Evolutionary conservation across 129 eudicot species (phyloP), one percentile per base, ranked within the genome.

Genomic region (Escallonia rubra): DNA sequence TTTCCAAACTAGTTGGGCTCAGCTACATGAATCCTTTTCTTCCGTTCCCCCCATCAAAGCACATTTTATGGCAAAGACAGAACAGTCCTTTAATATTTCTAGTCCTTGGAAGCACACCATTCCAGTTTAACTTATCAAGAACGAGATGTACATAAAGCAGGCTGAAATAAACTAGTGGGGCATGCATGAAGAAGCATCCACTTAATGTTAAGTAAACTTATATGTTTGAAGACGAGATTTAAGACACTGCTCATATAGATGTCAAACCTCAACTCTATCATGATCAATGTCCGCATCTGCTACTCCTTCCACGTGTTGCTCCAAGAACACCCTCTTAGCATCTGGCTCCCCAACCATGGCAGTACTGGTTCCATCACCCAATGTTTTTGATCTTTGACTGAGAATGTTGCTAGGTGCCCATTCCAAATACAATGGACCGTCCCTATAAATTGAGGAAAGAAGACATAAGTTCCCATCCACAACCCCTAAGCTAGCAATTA

Each of bases 361-460:
- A 69, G 67, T 51, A 13, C 68, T 74, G 2, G 63, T 74, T 66
- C 69, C 66, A 61, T 76, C 87, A 63, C 12, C 73, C 57, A 70
- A 23, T 52, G 70, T 8, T 40, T 46, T 53, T 48, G 67, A 53
- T 67, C 64, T 61, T 70, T 56, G 89, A 80, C 78, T 65, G 0
- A 94, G 78, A 65, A 94, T 85, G 74, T 85, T 79, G 11, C 67
- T 76, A 47, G 99, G 99, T 39, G 99, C 97, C 99, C 95, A 89
- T 78, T 94, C 97, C 87, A 94, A 64, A 76, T 94, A 94, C 70
- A 94, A 64, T 41, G 93, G 90, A 49, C 80, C 79, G 71, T 89
- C 99, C 82, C 99, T 94, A 64, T 15, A 42, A 55, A 63, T 49
- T 47, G 9, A 70, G n/a, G 7, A 62, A 43, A 4, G 23, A 50